Base-by-base conservation (phyloP, 2,329 filamentous ascomycete species). In the Chrysoporthe deuterocubensis region DNA sequence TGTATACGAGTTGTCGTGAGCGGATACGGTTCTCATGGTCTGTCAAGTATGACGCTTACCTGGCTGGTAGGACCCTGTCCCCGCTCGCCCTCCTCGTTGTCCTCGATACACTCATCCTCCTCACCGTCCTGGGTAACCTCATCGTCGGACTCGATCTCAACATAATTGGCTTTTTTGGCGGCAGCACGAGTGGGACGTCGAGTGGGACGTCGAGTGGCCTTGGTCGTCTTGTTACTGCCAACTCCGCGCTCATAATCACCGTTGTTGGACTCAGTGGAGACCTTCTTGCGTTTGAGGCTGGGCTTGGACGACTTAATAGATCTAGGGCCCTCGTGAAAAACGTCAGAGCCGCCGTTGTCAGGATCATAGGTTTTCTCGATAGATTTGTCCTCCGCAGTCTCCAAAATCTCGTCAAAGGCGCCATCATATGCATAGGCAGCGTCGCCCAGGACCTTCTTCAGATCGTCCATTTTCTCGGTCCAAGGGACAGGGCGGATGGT, bases 401-500 rank as follows among this genome's bases (percentile, higher is more conserved):
- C 62, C 3, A 13, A 21, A 57, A 18, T 52, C 21, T 64, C 42
- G 8, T 57, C 42, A 16, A 43, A 21, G 34, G 9, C 14, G 60
- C 46, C 32, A 18, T 52, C 26, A 50, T 11, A 9, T 52, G 43
- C 63, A 32, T 63, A 63, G 48, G 40, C 48, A 32, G 61, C 46
- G 56, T 77, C 75, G 0, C 75, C 73, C 0, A 80, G 70, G 58
- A 75, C 79, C 56, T 76, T 75, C 54, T 73, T 73, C 1, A 73
- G 73, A 57, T 81, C 78, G 0, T 77, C 74, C 14, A 77, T 60
- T 2, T 69, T 72, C 67, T 81, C 80, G 4, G 71, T 70, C 62
- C 75, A 81, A 0, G 18, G 56, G 18, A 81, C 78, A 0, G 74
- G 54, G 4, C 78, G 76, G 3, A 71, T 74, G 4, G 72, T 72